These are phyloP conservation scores for Saccharomyces kudriavzevii DNA, from an alignment of 805 yeast species.

Conservation along the genomic window DNA sequence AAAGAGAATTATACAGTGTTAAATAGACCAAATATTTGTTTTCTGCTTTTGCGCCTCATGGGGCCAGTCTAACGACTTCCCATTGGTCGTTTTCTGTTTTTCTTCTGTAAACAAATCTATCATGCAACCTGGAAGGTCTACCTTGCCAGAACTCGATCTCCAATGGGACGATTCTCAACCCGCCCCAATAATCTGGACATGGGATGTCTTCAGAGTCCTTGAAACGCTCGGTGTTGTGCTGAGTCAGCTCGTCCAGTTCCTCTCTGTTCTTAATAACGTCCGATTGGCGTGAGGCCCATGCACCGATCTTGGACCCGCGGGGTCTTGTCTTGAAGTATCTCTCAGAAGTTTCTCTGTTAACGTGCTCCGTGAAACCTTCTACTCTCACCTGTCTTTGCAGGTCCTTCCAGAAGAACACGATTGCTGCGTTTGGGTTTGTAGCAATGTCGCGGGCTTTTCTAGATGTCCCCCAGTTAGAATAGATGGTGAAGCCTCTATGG, in stretches of 20 bases:
- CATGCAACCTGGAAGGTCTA: constrained; percentile 80
- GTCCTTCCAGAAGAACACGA: constrained; percentile 88
- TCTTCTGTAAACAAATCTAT: constrained; percentile 68
- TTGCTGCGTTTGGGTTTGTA: constrained; percentile 70
- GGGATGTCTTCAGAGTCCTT: constrained; percentile 60
- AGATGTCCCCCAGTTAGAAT: constrained; percentile 85
- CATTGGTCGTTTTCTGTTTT: constrained; percentile 45
- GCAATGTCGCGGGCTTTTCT: constrained; percentile 68
- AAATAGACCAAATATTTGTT: not conserved
- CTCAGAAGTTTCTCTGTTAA: constrained; percentile 63
- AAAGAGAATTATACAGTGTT: not conserved
- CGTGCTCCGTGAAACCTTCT: constrained; percentile 75
- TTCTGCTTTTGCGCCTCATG: constrained; percentile 31
- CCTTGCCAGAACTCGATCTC: constrained; percentile 99
- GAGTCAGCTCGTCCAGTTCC: constrained; percentile 50
- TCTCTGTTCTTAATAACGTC: constrained; percentile 48
- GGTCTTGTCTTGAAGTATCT: constrained; percentile 83
- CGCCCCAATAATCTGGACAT: constrained; percentile 96
- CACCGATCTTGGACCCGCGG: constrained; percentile 87
- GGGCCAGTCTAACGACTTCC: constrained; percentile 65
- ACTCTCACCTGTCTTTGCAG: constrained; percentile 88
- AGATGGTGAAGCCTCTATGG: constrained; percentile 71
- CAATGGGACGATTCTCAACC: constrained; percentile 75
- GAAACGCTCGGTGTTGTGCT: constrained; percentile 46
- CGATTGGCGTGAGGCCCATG: constrained; percentile 93